Evolutionary conservation across 805 yeast genomes (phyloP).

Genomic region (Barnettozyma sucrosica): DNA sequence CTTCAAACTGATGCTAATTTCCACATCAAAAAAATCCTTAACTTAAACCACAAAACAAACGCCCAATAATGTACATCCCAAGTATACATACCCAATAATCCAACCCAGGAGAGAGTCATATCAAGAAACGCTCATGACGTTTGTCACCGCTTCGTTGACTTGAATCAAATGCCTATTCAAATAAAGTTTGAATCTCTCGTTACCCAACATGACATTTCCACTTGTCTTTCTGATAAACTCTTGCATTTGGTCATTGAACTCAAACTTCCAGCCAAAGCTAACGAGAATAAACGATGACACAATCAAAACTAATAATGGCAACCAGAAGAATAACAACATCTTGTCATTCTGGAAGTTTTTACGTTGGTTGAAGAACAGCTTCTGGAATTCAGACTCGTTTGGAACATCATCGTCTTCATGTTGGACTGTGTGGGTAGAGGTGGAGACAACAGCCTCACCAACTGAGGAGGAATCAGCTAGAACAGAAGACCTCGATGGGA

Average conservation of each 20-base stretch:
- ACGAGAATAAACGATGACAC: slow-evolving; percentile 40
- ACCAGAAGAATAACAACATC: slow-evolving; percentile 86
- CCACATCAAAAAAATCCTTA: background rate
- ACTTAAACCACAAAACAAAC: background rate
- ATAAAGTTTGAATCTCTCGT: slow-evolving; percentile 42
- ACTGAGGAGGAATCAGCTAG: slow-evolving; percentile 8
- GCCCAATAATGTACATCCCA: background rate
- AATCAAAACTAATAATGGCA: slow-evolving; percentile 63
- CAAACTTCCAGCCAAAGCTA: slow-evolving; percentile 29
- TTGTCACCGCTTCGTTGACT: slow-evolving; percentile 37
- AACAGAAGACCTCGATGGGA: slow-evolving; percentile 37
- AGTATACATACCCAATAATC: background rate
- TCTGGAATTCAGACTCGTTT: slow-evolving; percentile 29
- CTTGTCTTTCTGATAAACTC: slow-evolving; percentile 37
- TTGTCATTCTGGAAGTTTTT: slow-evolving; percentile 60
- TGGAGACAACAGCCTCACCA: slow-evolving; percentile 2
- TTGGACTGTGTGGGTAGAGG: slow-evolving; percentile 6
- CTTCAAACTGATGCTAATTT: background rate
- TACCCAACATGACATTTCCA: slow-evolving; percentile 48
- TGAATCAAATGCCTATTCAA: slow-evolving; percentile 33
- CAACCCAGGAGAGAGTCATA: background rate
- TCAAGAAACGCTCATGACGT: slow-evolving; percentile 22
- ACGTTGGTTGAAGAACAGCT: slow-evolving; percentile 36
- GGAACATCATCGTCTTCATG: slow-evolving; percentile 5
- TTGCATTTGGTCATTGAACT: slow-evolving; percentile 30